phyloP scores from a whole-genome alignment of 2,329 filamentous ascomycete genomes.

The Aspergillus eucalypticola region DNA sequence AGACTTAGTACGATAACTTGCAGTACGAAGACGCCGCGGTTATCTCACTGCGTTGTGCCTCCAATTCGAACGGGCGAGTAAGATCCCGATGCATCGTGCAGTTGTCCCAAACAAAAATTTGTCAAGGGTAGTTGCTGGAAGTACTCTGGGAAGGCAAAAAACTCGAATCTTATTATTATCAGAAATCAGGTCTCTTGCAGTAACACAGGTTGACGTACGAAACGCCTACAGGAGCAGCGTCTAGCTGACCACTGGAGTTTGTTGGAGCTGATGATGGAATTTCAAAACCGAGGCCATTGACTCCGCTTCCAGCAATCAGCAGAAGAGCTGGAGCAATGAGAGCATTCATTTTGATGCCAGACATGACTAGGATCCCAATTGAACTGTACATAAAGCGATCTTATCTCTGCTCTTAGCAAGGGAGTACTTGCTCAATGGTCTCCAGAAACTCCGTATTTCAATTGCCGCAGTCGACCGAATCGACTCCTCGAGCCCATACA shows the following conservation, averaged over 20 bases:
- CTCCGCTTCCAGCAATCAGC: background rate
- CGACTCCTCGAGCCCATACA: background rate
- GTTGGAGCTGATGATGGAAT: constrained; percentile 38
- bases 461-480: background rate
- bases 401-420: background rate
- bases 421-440: background rate
- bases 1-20: background rate
- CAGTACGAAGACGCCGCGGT: background rate
- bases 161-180: constrained; percentile 48
- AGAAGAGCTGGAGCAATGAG: background rate
- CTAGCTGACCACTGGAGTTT: constrained; percentile 34
- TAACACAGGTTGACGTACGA: constrained; percentile 39
- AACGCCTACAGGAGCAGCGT: constrained; percentile 48
- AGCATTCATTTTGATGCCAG: background rate
- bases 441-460: background rate
- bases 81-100: constrained; percentile 51
- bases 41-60: constrained; percentile 55
- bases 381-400: background rate
- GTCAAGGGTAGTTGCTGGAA: constrained; percentile 55
- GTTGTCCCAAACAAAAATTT: constrained; percentile 54
- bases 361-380: background rate
- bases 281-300: constrained; percentile 33
- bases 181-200: background rate
- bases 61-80: constrained; percentile 60
- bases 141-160: constrained; percentile 59